These are phyloP conservation scores for Acmispon strigosus DNA, from an alignment of 306 rosid species.

Conservation along the genomic window DNA sequence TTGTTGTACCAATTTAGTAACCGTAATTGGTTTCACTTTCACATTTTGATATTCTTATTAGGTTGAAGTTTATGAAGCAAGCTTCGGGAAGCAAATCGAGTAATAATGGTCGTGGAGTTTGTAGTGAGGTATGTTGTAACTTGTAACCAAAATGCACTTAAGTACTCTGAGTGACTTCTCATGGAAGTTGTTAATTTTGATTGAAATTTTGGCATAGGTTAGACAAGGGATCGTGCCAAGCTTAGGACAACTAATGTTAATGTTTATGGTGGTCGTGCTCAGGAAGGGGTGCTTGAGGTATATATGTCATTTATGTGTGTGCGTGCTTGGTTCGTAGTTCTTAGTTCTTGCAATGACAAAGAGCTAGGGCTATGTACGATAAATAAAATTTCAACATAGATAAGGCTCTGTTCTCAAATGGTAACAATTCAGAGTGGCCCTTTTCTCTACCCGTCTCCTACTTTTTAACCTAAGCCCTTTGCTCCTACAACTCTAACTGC, in stretches of 20 bases:
- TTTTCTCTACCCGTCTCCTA: too few relatives aligned
- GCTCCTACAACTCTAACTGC: too few relatives aligned
- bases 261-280: slow-evolving; percentile 47
- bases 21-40: not conserved
- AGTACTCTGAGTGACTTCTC: not conserved
- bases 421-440: too few relatives aligned
- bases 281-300: slow-evolving; percentile 64
- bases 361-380: not conserved
- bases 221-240: slow-evolving; percentile 44
- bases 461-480: too few relatives aligned
- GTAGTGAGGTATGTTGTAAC: slow-evolving; percentile 41
- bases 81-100: slow-evolving; percentile 34
- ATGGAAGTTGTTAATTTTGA: slow-evolving; percentile 18
- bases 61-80: slow-evolving; percentile 48
- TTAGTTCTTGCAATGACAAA: not conserved
- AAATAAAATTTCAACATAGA: not conserved
- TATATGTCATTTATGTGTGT: slow-evolving; percentile 7
- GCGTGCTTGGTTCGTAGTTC: not conserved
- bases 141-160: not conserved
- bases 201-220: slow-evolving; percentile 50
- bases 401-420: too few relatives aligned
- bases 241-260: slow-evolving; percentile 33
- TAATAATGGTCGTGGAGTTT: slow-evolving; percentile 25
- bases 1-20: not conserved
- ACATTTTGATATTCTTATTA: slow-evolving; percentile 21